Conservation (phyloP, 768 basidiomycete species). For the Boletus sp. region DNA sequence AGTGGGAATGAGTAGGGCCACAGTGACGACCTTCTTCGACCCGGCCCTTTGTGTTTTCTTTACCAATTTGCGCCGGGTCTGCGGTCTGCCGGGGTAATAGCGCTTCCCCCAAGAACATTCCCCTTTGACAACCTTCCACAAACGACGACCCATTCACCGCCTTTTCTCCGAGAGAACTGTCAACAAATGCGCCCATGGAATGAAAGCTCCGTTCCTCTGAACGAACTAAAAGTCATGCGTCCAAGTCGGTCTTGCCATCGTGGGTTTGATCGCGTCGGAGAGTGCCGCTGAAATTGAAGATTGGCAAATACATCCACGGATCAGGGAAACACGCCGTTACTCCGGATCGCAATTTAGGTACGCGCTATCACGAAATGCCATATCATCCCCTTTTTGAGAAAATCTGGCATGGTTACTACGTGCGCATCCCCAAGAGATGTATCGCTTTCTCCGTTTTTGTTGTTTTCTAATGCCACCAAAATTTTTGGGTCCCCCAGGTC, state of each 20-base stretch:
- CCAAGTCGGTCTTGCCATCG: slow-evolving; percentile 9
- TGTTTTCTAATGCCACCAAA: neutral
- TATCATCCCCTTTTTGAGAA: slow-evolving; percentile 3
- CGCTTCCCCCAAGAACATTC: slow-evolving; percentile 5
- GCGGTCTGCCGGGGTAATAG: slow-evolving; percentile 9
- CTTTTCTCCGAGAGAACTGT: slow-evolving; percentile 16
- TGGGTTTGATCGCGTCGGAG: slow-evolving; percentile 12
- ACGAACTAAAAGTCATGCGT: slow-evolving; percentile 2
- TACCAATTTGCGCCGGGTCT: neutral
- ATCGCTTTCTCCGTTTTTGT: neutral
- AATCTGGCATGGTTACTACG: slow-evolving; percentile 2
- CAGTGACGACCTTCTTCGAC: slow-evolving; percentile 6
- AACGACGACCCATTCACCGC: slow-evolving; percentile 12
- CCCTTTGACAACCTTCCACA: slow-evolving; percentile 12
- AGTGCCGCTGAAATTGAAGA: slow-evolving; percentile 12
- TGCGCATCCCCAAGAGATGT: slow-evolving; percentile 6
- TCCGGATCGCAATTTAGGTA: slow-evolving; percentile 9
- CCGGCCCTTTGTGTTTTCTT: slow-evolving; percentile 1
- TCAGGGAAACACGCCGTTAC: slow-evolving; percentile 15
- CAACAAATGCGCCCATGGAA: slow-evolving; percentile 1
- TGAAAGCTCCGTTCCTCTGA: slow-evolving; percentile 4
- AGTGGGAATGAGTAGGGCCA: slow-evolving; percentile 9
- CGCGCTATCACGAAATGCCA: slow-evolving; percentile 6
- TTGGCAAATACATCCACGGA: slow-evolving; percentile 20
- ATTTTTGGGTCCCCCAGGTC: slow-evolving; percentile 1